phyloP scores from a whole-genome alignment of 2,329 filamentous ascomycete species.

The Botrytis fragariae region DNA sequence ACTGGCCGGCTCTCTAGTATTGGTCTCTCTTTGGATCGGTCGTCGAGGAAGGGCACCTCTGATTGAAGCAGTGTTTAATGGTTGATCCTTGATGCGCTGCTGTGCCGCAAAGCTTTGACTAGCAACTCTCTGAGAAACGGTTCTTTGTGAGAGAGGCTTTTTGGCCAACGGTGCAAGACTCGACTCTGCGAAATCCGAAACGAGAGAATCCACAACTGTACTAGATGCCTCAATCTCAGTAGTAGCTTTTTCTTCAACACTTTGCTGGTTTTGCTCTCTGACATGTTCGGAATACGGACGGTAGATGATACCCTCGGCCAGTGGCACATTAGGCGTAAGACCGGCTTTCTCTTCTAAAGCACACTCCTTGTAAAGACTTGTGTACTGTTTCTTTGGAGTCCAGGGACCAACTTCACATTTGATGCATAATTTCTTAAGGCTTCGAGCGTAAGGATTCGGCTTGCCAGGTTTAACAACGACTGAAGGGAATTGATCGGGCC shows the following conservation, averaged over 20 bases:
- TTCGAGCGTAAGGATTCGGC: slow-evolving; percentile 43
- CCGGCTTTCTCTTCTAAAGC: slow-evolving; percentile 66
- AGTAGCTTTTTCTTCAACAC: slow-evolving; percentile 22
- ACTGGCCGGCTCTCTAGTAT: background rate
- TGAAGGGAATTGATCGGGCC: slow-evolving; percentile 54
- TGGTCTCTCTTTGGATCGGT: slow-evolving; percentile 21
- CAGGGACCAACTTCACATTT: slow-evolving; percentile 59
- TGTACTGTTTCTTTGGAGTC: slow-evolving; percentile 48
- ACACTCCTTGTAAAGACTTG: slow-evolving; percentile 59
- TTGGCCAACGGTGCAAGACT: slow-evolving; percentile 1
- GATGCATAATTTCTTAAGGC: slow-evolving; percentile 56
- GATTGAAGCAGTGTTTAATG: slow-evolving; percentile 31
- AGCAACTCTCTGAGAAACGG: slow-evolving; percentile 42
- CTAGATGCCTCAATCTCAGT: slow-evolving; percentile 22
- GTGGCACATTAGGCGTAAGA: slow-evolving; percentile 60
- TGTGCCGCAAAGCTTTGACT: slow-evolving; percentile 65
- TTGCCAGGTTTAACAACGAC: slow-evolving; percentile 45
- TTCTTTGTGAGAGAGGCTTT: slow-evolving; percentile 10
- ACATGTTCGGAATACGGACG: slow-evolving; percentile 61
- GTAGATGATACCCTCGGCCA: slow-evolving; percentile 62
- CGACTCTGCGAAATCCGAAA: slow-evolving; percentile 8
- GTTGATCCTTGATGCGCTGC: slow-evolving; percentile 57
- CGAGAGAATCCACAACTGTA: slow-evolving; percentile 14
- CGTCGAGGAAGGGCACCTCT: slow-evolving; percentile 27
- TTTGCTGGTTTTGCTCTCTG: slow-evolving; percentile 46